phyloP scores from a whole-genome alignment of 2,329 filamentous ascomycete genomes.

The Macrophomina phaseolina region DNA sequence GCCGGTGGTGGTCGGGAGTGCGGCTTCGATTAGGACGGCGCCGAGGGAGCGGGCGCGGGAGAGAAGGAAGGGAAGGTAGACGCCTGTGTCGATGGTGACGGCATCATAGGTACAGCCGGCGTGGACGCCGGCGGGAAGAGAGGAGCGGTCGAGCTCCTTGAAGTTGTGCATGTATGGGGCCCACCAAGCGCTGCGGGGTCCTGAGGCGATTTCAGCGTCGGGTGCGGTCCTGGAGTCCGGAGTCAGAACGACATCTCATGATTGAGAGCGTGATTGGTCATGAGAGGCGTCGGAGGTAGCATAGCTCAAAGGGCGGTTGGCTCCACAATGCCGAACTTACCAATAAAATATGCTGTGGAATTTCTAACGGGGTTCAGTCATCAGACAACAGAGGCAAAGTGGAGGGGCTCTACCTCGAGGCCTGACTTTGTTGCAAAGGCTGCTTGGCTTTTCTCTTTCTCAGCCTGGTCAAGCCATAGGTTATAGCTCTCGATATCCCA shows the following conservation, averaged over 20 bases:
- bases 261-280: background rate
- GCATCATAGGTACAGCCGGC: constrained; percentile 40
- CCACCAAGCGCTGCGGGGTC: constrained; percentile 45
- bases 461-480: constrained; percentile 45
- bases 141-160: constrained; percentile 31
- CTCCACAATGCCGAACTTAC: background rate
- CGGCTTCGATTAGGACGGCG: constrained; percentile 36
- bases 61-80: constrained; percentile 47
- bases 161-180: constrained; percentile 44
- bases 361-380: constrained; percentile 25
- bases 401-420: constrained; percentile 29
- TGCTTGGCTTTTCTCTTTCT: constrained; percentile 31
- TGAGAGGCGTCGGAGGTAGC: background rate
- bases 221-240: constrained; percentile 33
- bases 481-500: constrained; percentile 54
- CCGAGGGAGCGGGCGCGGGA: constrained; percentile 35
- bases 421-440: constrained; percentile 35
- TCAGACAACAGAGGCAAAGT: too few species aligned
- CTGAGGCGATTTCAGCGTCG: constrained; percentile 29
- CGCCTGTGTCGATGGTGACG: constrained; percentile 46
- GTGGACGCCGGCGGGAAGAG: constrained; percentile 32
- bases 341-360: constrained; percentile 25
- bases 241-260: background rate
- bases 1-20: constrained; percentile 36
- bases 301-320: too few species aligned